Percentiles rank a stretch among this genome's conserved stretches.
phyloP scores from a whole-genome alignment of 306 rosid species.

The Prosopis cineraria region DNA sequence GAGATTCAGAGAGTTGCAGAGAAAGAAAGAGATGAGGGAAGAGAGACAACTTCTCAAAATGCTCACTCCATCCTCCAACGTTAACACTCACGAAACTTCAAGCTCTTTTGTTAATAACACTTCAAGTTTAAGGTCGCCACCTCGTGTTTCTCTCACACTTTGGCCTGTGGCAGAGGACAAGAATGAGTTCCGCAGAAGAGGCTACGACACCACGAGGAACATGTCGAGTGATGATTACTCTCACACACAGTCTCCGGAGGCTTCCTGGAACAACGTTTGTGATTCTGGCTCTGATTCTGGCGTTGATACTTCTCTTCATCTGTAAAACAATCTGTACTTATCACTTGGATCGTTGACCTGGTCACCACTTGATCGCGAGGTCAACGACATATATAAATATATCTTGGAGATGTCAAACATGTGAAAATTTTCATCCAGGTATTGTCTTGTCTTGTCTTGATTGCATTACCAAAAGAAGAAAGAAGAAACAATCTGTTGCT shows the following conservation, averaged over 20 bases:
- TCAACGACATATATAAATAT: no score
- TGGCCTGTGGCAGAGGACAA: conserved; percentile 55
- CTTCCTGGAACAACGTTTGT: conserved; percentile 38
- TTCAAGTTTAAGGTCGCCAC: conserved; percentile 38
- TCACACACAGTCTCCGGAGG: conserved; percentile 29
- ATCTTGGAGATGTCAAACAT: no score
- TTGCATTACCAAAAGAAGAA: not conserved
- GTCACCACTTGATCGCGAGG: no score
- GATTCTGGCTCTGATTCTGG: conserved; percentile 41
- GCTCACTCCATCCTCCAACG: conserved; percentile 30
- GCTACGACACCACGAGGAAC: no score
- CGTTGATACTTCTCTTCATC: conserved; percentile 93
- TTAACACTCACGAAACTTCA: conserved; percentile 28
- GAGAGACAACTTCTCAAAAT: conserved; percentile 62
- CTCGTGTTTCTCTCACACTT: conserved; percentile 67
- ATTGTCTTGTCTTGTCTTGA: no score
- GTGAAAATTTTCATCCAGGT: not conserved
- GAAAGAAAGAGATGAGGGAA: conserved; percentile 86
- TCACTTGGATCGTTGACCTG: no score
- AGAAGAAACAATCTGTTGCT: not conserved
- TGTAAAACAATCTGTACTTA: conserved; percentile 40
- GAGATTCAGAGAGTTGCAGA: conserved; percentile 80
- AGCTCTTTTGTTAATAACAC: conserved; percentile 39
- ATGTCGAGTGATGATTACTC: not conserved
- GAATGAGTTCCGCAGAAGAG: conserved; percentile 13